Evolutionary conservation across 148 eudicot species (phyloP).

Genomic region (Oxyria digyna): DNA sequence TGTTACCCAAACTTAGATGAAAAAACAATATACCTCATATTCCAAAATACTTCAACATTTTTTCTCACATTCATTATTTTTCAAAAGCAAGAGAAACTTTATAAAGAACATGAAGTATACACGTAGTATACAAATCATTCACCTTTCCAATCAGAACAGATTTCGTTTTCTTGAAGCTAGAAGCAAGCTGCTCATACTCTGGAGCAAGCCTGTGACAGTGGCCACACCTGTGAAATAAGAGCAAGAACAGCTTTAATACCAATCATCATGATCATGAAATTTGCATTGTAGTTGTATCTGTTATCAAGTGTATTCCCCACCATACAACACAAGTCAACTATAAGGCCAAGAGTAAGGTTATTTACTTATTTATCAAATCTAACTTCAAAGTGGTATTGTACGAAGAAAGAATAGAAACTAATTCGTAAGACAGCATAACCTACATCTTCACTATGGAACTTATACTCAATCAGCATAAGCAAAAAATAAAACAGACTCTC

Average conservation of each 20-base stretch:
- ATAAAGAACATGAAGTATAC: not conserved
- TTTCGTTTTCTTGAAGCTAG: constrained; percentile 90
- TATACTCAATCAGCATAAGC: not conserved
- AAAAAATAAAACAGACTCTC: not conserved
- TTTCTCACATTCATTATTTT: not conserved
- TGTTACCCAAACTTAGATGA: too few relatives aligned
- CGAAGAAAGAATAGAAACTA: not conserved
- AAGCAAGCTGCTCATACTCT: constrained; percentile 83
- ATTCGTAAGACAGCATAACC: not conserved
- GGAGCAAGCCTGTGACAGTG: constrained; percentile 98
- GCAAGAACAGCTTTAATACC: not conserved
- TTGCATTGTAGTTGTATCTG: not conserved
- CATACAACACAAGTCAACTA: not conserved
- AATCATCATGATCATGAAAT: not conserved
- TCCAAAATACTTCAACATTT: too few relatives aligned
- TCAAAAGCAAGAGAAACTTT: not conserved
- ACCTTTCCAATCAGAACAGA: constrained; percentile 94
- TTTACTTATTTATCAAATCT: not conserved
- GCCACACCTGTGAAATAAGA: constrained; percentile 57
- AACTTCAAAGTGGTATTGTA: not conserved
- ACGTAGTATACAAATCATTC: not conserved
- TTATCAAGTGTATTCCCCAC: not conserved
- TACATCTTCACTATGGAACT: not conserved
- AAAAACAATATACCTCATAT: too few relatives aligned
- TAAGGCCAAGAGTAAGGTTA: not conserved